These are phyloP conservation scores for Avena sativa DNA, from an alignment of 176 grass and related monocot genomes.

Conservation along the genomic window DNA sequence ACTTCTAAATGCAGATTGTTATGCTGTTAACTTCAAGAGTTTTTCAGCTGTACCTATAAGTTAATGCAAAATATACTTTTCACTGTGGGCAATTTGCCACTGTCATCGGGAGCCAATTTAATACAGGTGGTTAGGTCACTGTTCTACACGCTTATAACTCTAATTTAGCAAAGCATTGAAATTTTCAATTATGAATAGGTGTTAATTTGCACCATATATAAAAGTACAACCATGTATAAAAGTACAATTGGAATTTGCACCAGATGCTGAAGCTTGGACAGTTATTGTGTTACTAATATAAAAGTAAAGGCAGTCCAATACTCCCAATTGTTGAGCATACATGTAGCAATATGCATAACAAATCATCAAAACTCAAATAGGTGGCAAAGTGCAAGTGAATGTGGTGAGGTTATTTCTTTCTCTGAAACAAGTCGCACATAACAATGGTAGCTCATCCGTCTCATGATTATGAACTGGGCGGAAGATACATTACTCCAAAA, in stretches of 20 bases:
- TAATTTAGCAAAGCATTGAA: constrained; percentile 1
- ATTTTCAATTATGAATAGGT: background rate
- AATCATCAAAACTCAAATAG: constrained; percentile 31
- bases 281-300: constrained; percentile 3
- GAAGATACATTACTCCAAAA: background rate
- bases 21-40: background rate
- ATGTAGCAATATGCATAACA: constrained; percentile 16
- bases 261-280: constrained; percentile 6
- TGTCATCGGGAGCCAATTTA: background rate
- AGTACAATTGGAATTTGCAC: background rate
- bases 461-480: background rate
- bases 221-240: background rate
- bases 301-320: constrained; percentile 1
- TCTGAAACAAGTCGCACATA: constrained; percentile 8
- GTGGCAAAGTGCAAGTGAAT: background rate
- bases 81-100: background rate
- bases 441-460: background rate
- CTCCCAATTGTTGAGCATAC: background rate
- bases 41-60: background rate
- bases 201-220: constrained; percentile 2
- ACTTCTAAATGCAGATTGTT: constrained; percentile 15
- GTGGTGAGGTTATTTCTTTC: background rate
- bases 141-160: constrained; percentile 13
- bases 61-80: background rate
- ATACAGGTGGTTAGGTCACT: constrained; percentile 16